A percentile compares a stretch with the other conserved stretches of the same genome.
Evolutionary conservation across 495 filamentous ascomycete species (phyloP).

Genomic region (Aspergillus wentii): DNA sequence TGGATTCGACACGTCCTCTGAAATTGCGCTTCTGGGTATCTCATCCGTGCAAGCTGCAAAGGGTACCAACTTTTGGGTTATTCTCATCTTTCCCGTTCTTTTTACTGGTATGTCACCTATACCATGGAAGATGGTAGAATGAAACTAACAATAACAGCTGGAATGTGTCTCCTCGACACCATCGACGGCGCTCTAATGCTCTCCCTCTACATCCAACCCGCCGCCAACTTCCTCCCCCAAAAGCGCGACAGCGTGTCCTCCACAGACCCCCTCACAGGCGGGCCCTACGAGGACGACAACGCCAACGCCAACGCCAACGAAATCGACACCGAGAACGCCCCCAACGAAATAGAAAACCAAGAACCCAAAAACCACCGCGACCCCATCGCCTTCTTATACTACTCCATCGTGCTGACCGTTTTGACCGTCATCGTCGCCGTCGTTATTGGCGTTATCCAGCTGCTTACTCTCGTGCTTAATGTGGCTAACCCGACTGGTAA

Average conservation of each 20-base stretch:
- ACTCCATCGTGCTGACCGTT: constrained; percentile 82
- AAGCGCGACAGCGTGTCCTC: constrained; percentile 17
- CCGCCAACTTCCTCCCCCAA: constrained; percentile 38
- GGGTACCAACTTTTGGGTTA: constrained; percentile 90
- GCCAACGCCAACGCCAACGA: too few species aligned
- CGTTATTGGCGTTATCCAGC: constrained; percentile 79
- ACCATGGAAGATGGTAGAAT: not conserved
- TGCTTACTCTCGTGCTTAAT: constrained; percentile 70
- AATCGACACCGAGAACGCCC: not conserved
- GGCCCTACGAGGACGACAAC: too few species aligned
- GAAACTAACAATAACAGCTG: constrained; percentile 39
- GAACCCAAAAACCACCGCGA: constrained; percentile 50
- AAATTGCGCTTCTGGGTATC: constrained; percentile 89
- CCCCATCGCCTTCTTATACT: constrained; percentile 83
- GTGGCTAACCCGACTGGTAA: constrained; percentile 64
- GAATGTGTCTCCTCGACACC: constrained; percentile 89
- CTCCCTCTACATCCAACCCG: constrained; percentile 73
- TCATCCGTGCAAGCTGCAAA: constrained; percentile 77
- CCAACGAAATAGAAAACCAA: not conserved
- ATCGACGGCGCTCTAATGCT: constrained; percentile 94
- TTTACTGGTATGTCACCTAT: constrained; percentile 64
- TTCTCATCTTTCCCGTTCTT: constrained; percentile 84
- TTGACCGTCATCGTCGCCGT: constrained; percentile 86
- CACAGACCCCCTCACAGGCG: constrained; percentile 7
- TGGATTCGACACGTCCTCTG: constrained; percentile 93